Conservation (phyloP, 331 rosid species). For the Malus hybrid region DNA sequence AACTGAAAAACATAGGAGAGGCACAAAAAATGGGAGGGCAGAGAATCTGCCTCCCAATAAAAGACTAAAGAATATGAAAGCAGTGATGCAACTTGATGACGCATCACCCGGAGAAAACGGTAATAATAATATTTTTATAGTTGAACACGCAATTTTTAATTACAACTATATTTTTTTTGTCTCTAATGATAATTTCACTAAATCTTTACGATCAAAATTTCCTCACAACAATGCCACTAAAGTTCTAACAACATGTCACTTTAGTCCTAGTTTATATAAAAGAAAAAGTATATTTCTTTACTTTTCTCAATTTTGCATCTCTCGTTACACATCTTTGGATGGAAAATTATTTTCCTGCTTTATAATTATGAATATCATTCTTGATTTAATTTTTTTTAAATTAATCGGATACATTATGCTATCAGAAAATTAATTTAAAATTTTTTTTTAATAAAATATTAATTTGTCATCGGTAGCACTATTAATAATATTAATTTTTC, state of each 20-base stretch:
- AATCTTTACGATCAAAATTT: neutral
- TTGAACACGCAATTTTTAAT: neutral
- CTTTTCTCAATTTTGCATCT: neutral
- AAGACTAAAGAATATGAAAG: neutral
- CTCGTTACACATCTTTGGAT: neutral
- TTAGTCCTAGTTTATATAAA: too few species aligned
- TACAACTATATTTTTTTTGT: neutral
- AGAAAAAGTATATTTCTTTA: neutral
- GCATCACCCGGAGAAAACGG: too few species aligned
- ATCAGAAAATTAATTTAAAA: neutral
- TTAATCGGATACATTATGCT: neutral
- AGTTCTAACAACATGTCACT: neutral
- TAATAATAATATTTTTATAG: too few species aligned
- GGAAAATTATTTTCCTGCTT: neutral
- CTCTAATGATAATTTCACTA: neutral
- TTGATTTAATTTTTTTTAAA: neutral
- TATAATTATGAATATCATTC: neutral
- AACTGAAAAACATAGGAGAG: too few species aligned
- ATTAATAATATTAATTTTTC: neutral
- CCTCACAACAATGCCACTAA: neutral
- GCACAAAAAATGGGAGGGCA: too few species aligned
- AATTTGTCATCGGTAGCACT: too few species aligned
- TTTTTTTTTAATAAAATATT: too few species aligned
- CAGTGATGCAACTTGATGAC: too few species aligned
- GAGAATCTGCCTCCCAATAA: neutral